Evolutionary conservation across 176 grass and related monocot species (phyloP).

Genomic region (Carex pumila): DNA sequence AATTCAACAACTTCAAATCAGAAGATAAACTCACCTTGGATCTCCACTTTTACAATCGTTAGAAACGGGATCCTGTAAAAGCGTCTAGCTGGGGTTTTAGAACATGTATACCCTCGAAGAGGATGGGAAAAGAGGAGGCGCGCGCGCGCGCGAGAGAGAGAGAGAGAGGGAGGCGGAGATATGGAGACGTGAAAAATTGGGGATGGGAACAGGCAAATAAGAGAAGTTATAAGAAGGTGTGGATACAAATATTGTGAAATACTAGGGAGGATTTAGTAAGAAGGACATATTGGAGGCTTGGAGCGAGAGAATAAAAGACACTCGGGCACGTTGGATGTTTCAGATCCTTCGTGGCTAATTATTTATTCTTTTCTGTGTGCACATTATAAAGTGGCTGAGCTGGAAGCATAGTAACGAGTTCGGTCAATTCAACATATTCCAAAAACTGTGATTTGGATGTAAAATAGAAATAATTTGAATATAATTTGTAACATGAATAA

Average conservation of each 20-base stretch:
- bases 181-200: conserved; percentile 8
- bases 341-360: neutral
- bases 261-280: neutral
- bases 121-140: neutral
- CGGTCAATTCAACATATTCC: too few relatives aligned
- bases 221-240: neutral
- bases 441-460: too few relatives aligned
- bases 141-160: neutral
- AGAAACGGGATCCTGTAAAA: neutral
- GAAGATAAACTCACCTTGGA: conserved; percentile 9
- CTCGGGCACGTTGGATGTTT: neutral
- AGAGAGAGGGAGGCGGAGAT: neutral
- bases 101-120: neutral
- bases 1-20: neutral
- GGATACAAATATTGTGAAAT: neutral
- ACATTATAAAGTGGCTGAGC: neutral
- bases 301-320: conserved; percentile 2
- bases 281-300: neutral
- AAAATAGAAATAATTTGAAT: too few relatives aligned
- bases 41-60: conserved; percentile 18
- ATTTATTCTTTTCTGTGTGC: neutral
- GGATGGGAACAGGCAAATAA: neutral
- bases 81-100: neutral
- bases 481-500: too few relatives aligned
- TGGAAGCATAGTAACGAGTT: neutral